These are phyloP conservation scores for Stereum hirsutum DNA, from an alignment of 1,284 basidiomycete species.

Conservation along the genomic window DNA sequence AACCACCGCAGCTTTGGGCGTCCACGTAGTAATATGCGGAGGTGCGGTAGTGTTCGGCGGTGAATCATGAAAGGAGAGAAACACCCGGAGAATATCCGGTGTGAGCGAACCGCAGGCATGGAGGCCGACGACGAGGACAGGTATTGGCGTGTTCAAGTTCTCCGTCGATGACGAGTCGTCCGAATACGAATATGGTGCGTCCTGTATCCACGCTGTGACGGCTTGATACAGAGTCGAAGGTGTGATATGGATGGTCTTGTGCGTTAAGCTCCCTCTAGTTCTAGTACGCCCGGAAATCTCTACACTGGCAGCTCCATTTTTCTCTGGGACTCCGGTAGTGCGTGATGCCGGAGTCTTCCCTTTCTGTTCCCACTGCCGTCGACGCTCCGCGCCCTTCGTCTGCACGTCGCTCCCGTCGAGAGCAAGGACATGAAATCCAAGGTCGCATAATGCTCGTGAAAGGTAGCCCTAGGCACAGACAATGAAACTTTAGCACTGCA, in stretches of 20 bases:
- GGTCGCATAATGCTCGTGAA: slow-evolving; percentile 30
- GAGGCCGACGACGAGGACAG: slow-evolving; percentile 53
- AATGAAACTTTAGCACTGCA: no score
- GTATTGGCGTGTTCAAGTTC: slow-evolving; percentile 17
- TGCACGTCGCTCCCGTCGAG: slow-evolving; percentile 38
- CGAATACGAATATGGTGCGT: no score
- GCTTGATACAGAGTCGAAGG: slow-evolving; percentile 27
- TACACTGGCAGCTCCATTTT: neutral
- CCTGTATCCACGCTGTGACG: slow-evolving; percentile 11
- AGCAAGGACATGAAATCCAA: slow-evolving; percentile 34
- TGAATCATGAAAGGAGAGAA: slow-evolving; percentile 13
- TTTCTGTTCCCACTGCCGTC: slow-evolving; percentile 17
- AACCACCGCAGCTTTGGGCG: slow-evolving; percentile 28
- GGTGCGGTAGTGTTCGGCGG: neutral
- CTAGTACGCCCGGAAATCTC: neutral
- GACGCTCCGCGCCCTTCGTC: slow-evolving; percentile 29
- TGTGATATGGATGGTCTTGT: slow-evolving; percentile 42
- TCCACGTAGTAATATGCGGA: slow-evolving; percentile 20
- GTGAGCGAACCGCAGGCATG: slow-evolving; percentile 49
- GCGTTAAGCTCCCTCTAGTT: slow-evolving; percentile 29
- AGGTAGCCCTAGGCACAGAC: slow-evolving; percentile 32
- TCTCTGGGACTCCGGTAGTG: neutral
- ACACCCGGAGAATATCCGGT: slow-evolving; percentile 32
- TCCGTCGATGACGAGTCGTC: slow-evolving; percentile 2
- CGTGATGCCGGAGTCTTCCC: slow-evolving; percentile 9